Conservation (phyloP, 2,329 filamentous ascomycete genomes). For the Talaromyces marneffei region DNA sequence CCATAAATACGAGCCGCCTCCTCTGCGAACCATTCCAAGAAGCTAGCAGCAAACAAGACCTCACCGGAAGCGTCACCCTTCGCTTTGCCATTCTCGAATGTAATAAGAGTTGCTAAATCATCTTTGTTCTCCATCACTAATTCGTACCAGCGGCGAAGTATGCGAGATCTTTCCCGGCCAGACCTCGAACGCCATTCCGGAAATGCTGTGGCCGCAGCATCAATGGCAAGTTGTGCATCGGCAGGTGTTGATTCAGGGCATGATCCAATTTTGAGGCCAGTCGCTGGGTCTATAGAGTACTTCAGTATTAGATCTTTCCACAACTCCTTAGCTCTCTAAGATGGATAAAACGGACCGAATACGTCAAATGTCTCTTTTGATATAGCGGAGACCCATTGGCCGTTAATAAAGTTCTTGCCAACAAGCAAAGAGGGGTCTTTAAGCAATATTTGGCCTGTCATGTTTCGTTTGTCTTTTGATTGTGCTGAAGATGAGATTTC, state of each 20-base stretch:
- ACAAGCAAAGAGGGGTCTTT: neutral
- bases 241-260: neutral
- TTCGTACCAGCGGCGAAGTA: neutral
- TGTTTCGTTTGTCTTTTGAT: neutral
- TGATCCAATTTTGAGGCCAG: neutral
- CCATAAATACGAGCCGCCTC: constrained; percentile 38
- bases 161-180: neutral
- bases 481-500: neutral
- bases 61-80: constrained; percentile 53
- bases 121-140: neutral
- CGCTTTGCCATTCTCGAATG: constrained; percentile 63
- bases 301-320: neutral
- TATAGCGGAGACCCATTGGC: neutral
- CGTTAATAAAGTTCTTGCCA: neutral
- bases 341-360: neutral
- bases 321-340: neutral
- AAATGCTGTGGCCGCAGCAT: neutral
- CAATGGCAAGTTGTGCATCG: neutral
- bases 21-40: constrained; percentile 50
- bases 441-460: neutral
- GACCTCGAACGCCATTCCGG: neutral
- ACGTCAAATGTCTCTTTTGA: neutral
- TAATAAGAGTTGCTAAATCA: constrained; percentile 37
- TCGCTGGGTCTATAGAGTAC: neutral
- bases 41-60: constrained; percentile 45